These are phyloP conservation scores for Aureobasidium sp. DNA, from an alignment of 2,329 filamentous ascomycete species.

Conservation along the genomic window DNA sequence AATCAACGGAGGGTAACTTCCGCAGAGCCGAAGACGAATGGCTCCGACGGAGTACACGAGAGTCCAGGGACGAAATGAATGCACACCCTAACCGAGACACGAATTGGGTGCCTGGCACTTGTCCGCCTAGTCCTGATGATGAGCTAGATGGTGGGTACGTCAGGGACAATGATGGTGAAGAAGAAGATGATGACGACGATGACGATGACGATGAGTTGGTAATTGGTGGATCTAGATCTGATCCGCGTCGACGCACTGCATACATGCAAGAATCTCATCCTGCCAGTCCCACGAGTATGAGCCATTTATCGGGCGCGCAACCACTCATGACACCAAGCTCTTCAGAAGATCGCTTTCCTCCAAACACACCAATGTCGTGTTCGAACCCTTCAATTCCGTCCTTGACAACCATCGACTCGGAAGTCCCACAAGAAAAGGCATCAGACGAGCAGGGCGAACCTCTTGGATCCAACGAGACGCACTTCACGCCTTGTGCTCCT, in stretches of 20 bases:
- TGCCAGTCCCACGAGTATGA: slow-evolving; percentile 34
- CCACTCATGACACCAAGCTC: slow-evolving; percentile 19
- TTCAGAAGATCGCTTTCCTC: slow-evolving; percentile 31
- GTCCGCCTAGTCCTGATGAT: slow-evolving; percentile 46
- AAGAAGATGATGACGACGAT: slow-evolving; percentile 2
- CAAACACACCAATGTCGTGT: slow-evolving; percentile 42
- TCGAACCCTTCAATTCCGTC: slow-evolving; percentile 48
- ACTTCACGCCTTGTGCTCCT: neutral
- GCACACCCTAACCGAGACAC: slow-evolving; percentile 22
- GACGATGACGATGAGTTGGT: neutral
- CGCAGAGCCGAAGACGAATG: slow-evolving; percentile 30
- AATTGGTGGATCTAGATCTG: neutral
- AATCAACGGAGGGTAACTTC: slow-evolving; percentile 28
- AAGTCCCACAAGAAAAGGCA: neutral
- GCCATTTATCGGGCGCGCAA: slow-evolving; percentile 18
- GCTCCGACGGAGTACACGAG: slow-evolving; percentile 28
- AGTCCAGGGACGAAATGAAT: slow-evolving; percentile 28
- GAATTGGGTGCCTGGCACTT: slow-evolving; percentile 25
- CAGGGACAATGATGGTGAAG: neutral
- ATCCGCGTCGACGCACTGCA: neutral
- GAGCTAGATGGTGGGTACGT: slow-evolving; percentile 32
- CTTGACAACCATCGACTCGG: slow-evolving; percentile 41
- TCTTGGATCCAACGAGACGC: neutral
- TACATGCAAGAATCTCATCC: slow-evolving; percentile 20
- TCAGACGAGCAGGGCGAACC: neutral